A percentile compares a stretch with the other conserved stretches of the same genome.
These are phyloP conservation scores for Leucocoprinus birnbaumii DNA, from an alignment of 768 basidiomycete genomes.

Conservation along the genomic window DNA sequence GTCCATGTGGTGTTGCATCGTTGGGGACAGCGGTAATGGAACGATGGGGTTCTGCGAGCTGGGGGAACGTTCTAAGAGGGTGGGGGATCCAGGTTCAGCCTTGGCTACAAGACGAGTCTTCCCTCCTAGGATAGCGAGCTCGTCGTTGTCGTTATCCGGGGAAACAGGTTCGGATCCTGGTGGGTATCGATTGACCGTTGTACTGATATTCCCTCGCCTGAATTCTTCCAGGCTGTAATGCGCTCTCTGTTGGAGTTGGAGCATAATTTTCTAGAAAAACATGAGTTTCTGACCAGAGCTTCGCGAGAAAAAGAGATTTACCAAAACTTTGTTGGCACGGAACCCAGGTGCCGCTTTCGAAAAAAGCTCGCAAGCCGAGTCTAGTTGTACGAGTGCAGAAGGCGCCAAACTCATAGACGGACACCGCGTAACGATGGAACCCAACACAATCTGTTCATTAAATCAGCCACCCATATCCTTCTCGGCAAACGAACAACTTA, in stretches of 20 bases:
- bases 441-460: slow-evolving; percentile 55
- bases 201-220: slow-evolving; percentile 47
- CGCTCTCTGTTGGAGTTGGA: slow-evolving; percentile 60
- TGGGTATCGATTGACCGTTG: slow-evolving; percentile 36
- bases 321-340: slow-evolving; percentile 62
- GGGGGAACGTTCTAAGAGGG: slow-evolving; percentile 62
- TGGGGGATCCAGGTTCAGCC: slow-evolving; percentile 55
- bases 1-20: slow-evolving; percentile 48
- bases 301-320: slow-evolving; percentile 29
- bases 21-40: slow-evolving; percentile 59
- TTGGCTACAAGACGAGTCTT: slow-evolving; percentile 63
- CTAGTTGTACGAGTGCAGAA: slow-evolving; percentile 68
- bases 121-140: slow-evolving; percentile 61
- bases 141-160: slow-evolving; percentile 55
- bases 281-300: neutral
- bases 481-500: slow-evolving; percentile 28
- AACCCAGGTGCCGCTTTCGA: slow-evolving; percentile 67
- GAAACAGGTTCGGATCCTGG: slow-evolving; percentile 36
- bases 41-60: slow-evolving; percentile 71
- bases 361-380: slow-evolving; percentile 74
- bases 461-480: slow-evolving; percentile 8
- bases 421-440: slow-evolving; percentile 74
- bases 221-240: slow-evolving; percentile 64
- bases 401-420: slow-evolving; percentile 78
- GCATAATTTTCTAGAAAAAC: slow-evolving; percentile 55